Percentiles rank a stretch among this genome's conserved stretches.
These are phyloP conservation scores for Dothideomycetes sp. DNA, from an alignment of 2,329 filamentous ascomycete genomes.

Conservation along the genomic window DNA sequence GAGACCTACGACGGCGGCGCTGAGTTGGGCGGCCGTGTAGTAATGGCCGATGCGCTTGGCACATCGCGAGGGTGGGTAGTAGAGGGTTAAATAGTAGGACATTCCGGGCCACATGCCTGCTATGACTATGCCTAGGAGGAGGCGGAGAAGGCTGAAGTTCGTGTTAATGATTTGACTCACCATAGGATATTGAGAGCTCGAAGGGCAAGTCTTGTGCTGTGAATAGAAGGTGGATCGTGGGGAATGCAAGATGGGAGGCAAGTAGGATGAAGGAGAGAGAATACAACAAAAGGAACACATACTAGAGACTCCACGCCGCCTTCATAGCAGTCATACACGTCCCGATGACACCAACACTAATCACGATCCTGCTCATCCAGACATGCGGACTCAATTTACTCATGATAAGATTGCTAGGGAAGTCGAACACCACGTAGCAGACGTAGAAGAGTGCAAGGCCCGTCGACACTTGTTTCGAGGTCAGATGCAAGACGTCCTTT, in stretches of 20 bases:
- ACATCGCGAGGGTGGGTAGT: constrained; percentile 78
- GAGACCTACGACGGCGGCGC: constrained; percentile 76
- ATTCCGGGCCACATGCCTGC: constrained; percentile 94
- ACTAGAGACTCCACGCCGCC: constrained; percentile 74
- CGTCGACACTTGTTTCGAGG: constrained; percentile 67
- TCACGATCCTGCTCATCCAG: constrained; percentile 87
- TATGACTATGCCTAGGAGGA: constrained; percentile 76
- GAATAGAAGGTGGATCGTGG: too few relatives aligned
- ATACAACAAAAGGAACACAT: too few relatives aligned
- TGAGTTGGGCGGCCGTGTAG: constrained; percentile 80
- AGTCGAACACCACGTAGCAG: constrained; percentile 80
- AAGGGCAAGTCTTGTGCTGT: too few relatives aligned
- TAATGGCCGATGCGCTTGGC: constrained; percentile 84
- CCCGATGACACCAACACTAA: constrained; percentile 76
- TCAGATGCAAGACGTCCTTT: constrained; percentile 56
- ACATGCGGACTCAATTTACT: constrained; percentile 70
- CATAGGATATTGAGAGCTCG: too few relatives aligned
- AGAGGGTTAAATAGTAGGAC: constrained; percentile 84
- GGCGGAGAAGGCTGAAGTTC: constrained; percentile 65
- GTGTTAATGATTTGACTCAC: background rate
- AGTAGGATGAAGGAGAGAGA: too few relatives aligned
- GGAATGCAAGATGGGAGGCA: too few relatives aligned
- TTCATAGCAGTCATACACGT: constrained; percentile 73
- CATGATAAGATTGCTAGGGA: constrained; percentile 84
- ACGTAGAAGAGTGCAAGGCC: constrained; percentile 85